Conservation (phyloP, 805 yeast species). For the Myxozyma melibiosi region DNA sequence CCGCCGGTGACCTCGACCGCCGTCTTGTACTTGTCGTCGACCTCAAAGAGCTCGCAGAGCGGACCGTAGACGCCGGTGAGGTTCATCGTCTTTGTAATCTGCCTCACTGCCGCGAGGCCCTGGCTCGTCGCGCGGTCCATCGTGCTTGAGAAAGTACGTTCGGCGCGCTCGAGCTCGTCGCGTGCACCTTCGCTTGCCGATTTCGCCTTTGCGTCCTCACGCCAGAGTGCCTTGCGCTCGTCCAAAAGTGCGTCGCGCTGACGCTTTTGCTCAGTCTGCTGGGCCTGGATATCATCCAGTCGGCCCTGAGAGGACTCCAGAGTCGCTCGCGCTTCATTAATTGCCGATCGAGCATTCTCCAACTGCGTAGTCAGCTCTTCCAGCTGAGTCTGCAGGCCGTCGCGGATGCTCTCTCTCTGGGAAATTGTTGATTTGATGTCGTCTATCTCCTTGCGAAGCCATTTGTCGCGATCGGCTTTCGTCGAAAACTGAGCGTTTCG, state of each 20-base stretch:
- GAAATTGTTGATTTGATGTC: constrained; percentile 42
- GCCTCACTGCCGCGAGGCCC: constrained; percentile 70
- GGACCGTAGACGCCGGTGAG: constrained; percentile 76
- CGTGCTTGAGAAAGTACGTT: constrained; percentile 64
- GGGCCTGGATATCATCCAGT: constrained; percentile 22
- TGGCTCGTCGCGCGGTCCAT: constrained; percentile 71
- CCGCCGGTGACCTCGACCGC: constrained; percentile 94
- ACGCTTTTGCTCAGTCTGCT: constrained; percentile 27
- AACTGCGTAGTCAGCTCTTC: constrained; percentile 12
- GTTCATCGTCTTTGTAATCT: constrained; percentile 61
- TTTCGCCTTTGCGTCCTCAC: constrained; percentile 69
- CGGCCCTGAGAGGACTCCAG: constrained; percentile 34
- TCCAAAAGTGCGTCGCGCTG: constrained; percentile 52
- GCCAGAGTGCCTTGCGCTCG: constrained; percentile 72
- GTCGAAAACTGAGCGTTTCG: constrained; percentile 61
- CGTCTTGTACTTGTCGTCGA: constrained; percentile 76
- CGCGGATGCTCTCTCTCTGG: constrained; percentile 38
- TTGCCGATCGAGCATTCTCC: constrained; percentile 28
- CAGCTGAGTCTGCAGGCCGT: constrained; percentile 36
- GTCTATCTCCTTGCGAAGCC: constrained; percentile 61
- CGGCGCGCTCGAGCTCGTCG: constrained; percentile 59
- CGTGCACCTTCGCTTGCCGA: constrained; percentile 58
- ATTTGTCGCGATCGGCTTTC: constrained; percentile 61
- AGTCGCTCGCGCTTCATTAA: constrained; percentile 18
- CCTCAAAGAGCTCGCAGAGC: constrained; percentile 77